A percentile compares a stretch with the other conserved stretches of the same genome.
phyloP scores from a whole-genome alignment of 2,329 filamentous ascomycete species.

The Xenoacremonium recifei region DNA sequence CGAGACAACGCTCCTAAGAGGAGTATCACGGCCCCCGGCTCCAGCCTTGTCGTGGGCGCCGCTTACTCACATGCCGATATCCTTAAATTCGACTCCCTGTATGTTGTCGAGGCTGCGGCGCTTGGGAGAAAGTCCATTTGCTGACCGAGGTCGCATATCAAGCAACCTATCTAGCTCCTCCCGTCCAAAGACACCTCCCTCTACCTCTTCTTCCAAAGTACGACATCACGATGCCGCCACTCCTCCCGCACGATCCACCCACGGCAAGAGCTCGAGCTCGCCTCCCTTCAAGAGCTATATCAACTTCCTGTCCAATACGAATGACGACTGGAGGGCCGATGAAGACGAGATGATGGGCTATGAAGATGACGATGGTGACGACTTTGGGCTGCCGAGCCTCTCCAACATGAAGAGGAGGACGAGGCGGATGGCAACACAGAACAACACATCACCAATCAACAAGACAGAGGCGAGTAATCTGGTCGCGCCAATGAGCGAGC shows the following conservation, averaged over 20 bases:
- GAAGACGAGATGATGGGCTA: conserved; percentile 77
- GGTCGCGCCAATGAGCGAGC: conserved; percentile 37
- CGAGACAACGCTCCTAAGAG: conserved; percentile 53
- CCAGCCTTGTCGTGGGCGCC: conserved; percentile 81
- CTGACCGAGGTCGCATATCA: conserved; percentile 30
- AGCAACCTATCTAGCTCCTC: conserved; percentile 59
- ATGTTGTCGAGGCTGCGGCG: conserved; percentile 31
- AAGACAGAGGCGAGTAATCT: conserved; percentile 27
- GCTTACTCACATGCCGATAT: conserved; percentile 97
- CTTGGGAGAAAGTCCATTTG: no score
- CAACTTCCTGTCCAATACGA: conserved; percentile 76
- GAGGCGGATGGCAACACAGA: conserved; percentile 48
- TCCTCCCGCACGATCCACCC: conserved; percentile 53
- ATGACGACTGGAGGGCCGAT: conserved; percentile 78
- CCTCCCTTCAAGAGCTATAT: conserved; percentile 70
- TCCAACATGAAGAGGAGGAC: conserved; percentile 83
- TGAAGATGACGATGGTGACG: conserved; percentile 86
- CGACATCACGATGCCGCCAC: conserved; percentile 50
- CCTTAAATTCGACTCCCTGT: conserved; percentile 82
- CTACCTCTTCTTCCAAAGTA: conserved; percentile 53
- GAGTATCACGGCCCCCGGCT: conserved; percentile 46
- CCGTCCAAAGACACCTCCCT: conserved; percentile 74
- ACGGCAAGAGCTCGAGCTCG: conserved; percentile 57
- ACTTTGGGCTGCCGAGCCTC: conserved; percentile 91
- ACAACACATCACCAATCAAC: conserved; percentile 10